Conservation (phyloP, 1,284 basidiomycete genomes). For the Vanrija sp. region DNA sequence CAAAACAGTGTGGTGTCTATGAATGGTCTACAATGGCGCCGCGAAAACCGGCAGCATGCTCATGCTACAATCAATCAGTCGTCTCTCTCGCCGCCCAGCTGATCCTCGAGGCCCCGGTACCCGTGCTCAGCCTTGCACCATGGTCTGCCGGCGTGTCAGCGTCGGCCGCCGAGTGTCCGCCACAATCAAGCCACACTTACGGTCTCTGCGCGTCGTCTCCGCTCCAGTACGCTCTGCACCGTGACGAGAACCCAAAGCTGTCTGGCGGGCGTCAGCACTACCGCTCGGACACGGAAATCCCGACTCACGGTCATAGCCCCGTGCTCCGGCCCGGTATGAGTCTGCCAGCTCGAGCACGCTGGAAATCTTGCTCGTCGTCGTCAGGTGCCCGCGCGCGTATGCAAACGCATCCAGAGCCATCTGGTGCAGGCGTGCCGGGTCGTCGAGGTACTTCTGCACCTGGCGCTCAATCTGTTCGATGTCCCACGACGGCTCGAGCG, state of each 20-base stretch:
- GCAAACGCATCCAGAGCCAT: slow-evolving; percentile 44
- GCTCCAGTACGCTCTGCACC: slow-evolving; percentile 43
- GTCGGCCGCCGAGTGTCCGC: background rate
- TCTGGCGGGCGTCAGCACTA: slow-evolving; percentile 26
- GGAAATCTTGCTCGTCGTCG: slow-evolving; percentile 40
- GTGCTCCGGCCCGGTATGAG: slow-evolving; percentile 30
- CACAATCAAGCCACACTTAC: slow-evolving; percentile 15
- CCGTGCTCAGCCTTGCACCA: slow-evolving; percentile 7
- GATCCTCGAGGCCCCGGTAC: slow-evolving; percentile 11
- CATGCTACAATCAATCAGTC: too few relatives aligned
- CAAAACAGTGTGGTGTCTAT: too few relatives aligned
- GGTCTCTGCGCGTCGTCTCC: slow-evolving; percentile 24
- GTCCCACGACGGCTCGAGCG: slow-evolving; percentile 35
- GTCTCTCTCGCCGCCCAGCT: too few relatives aligned
- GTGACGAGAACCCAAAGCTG: slow-evolving; percentile 25
- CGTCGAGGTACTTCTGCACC: slow-evolving; percentile 29
- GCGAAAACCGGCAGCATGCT: too few relatives aligned
- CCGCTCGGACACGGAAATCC: background rate
- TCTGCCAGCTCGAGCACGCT: slow-evolving; percentile 39
- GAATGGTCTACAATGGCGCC: too few relatives aligned
- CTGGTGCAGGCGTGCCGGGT: slow-evolving; percentile 36
- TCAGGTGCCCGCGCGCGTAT: slow-evolving; percentile 42
- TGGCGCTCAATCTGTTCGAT: slow-evolving; percentile 40
- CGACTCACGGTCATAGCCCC: slow-evolving; percentile 44
- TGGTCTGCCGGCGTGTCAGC: slow-evolving; percentile 1